A percentile compares a stretch with the other conserved stretches of the same genome.
phyloP scores from a whole-genome alignment of 768 basidiomycete genomes.

The Pleurotus tuber-regium region DNA sequence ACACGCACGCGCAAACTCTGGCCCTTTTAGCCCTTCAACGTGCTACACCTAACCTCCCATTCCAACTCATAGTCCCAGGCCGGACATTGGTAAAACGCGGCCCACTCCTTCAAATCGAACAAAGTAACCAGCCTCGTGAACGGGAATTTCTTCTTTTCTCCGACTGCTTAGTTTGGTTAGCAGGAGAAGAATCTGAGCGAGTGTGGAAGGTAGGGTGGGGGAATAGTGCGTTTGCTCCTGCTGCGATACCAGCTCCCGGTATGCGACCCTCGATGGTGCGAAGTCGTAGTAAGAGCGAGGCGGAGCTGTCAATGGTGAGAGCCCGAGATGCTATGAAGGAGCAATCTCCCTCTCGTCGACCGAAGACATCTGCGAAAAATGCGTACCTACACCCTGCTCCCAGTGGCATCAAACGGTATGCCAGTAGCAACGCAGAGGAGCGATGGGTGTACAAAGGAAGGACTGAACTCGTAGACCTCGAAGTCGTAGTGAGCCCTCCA shows the following conservation, averaged over 20 bases:
- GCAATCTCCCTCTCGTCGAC: neutral
- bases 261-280: constrained; percentile 35
- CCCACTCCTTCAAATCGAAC: constrained; percentile 53
- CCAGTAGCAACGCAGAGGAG: constrained; percentile 45
- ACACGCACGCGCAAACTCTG: constrained; percentile 75
- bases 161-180: constrained; percentile 79
- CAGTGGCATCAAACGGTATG: constrained; percentile 27
- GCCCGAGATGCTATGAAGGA: constrained; percentile 2
- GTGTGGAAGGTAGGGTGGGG: constrained; percentile 29
- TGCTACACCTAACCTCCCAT: constrained; percentile 59
- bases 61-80: constrained; percentile 74
- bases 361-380: constrained; percentile 7
- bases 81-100: constrained; percentile 76
- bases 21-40: constrained; percentile 76
- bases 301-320: constrained; percentile 40
- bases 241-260: constrained; percentile 14
- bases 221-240: constrained; percentile 16
- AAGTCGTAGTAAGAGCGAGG: constrained; percentile 59
- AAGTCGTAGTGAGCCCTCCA: constrained; percentile 58
- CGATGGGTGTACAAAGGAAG: constrained; percentile 73
- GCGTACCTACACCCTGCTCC: constrained; percentile 23
- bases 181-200: constrained; percentile 42
- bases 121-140: constrained; percentile 46
- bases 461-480: constrained; percentile 68
- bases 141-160: constrained; percentile 81